Base-by-base conservation (phyloP, 2,329 filamentous ascomycete species). In the Mariannaea elegans region DNA sequence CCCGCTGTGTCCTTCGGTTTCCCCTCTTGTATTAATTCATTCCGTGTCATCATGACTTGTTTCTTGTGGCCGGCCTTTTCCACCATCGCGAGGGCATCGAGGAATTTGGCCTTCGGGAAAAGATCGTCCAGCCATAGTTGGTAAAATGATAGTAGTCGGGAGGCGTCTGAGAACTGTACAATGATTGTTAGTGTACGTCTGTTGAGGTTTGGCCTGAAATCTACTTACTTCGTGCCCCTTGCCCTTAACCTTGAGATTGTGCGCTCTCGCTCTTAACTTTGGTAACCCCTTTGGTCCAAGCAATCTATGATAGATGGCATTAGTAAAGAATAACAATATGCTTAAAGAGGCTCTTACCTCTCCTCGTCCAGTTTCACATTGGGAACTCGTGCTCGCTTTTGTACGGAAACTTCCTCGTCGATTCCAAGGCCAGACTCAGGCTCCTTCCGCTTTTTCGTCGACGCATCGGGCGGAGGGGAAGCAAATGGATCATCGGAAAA, bases 111-210 rank as follows among this genome's bases (percentile, higher is more conserved):
- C 72, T 96, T 93, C 12, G 95, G 95, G 72, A 94, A 99, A 12
- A 99, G 82, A 72, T 97, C 93, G 76, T 99, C 94, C 2, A 99
- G 90, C 95, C 95, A 99, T 56, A 97, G 78, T 74, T 98, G 95
- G 73, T 98, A 99, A 73, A 96, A 92, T 21, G 91, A 92, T 46
- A 99, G 83, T 21, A 99, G 84, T 14, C 89, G 87, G 0, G 89
- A 86, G 10, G 93, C 87, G 73, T 99, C 95, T 16, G 90, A 89
- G 76, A 95, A 98, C 89, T 94, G 53, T 3, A 47, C 71, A 21
- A 18, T n/a, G 7, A 21, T 1, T 31, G 16, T 62, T 45, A 64
- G 18, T 0, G 4, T 7, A 38, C 39, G 23, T 39, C 14, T 18
- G 41, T 3, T 6, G 7, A 7, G 4, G 9, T 2, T 2, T 21